A percentile compares a stretch with the other conserved stretches of the same genome.
Evolutionary conservation across 805 yeast species (phyloP).

Genomic region (Jamesozyma jinghongensis): DNA sequence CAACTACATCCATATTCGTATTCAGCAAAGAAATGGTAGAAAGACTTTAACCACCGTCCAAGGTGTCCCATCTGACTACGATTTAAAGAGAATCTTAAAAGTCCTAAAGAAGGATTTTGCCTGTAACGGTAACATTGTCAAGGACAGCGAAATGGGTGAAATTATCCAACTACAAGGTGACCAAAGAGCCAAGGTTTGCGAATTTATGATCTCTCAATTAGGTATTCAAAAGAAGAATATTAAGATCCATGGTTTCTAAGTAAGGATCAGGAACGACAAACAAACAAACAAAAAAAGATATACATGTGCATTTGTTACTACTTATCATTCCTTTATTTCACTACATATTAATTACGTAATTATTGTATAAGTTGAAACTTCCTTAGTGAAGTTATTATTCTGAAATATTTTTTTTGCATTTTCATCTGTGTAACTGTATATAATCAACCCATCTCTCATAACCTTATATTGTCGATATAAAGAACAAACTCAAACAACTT

Average conservation of each 20-base stretch:
- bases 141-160: constrained; percentile 92
- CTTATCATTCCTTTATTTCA: no score
- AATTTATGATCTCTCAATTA: constrained; percentile 78
- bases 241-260: constrained; percentile 94
- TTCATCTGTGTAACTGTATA: no score
- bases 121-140: constrained; percentile 96
- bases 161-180: constrained; percentile 98
- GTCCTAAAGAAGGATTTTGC: constrained; percentile 97
- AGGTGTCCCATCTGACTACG: constrained; percentile 93
- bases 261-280: no score
- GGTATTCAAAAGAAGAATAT: constrained; percentile 91
- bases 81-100: constrained; percentile 83
- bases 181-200: constrained; percentile 93
- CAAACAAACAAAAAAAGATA: no score
- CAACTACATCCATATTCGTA: constrained; percentile 94
- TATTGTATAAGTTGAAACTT: no score
- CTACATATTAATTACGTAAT: no score
- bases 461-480: no score
- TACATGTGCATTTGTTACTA: not conserved
- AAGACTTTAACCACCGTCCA: constrained; percentile 97
- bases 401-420: not conserved
- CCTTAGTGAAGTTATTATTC: no score
- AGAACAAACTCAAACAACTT: no score
- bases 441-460: no score
- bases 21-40: constrained; percentile 99